Evolutionary conservation across 2,329 filamentous ascomycete species (phyloP), one percentile per base, ranked within the genome.

Genomic region (Microcera coccophila): DNA sequence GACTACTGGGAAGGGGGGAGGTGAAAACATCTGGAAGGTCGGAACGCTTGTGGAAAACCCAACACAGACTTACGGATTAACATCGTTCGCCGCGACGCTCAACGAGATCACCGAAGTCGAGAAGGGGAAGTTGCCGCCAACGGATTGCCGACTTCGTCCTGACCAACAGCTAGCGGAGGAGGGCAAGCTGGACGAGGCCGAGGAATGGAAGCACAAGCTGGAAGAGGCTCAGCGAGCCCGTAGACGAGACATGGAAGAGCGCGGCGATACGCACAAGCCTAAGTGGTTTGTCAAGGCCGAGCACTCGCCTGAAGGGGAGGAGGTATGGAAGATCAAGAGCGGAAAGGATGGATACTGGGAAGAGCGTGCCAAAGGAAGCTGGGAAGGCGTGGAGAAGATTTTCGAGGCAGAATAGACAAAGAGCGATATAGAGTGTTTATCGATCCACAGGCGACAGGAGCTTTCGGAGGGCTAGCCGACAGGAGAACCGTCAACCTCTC

Each of bases 291-390:
- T 82, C 39, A 84, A 78, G 66, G 81, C 86, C 8, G 72, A 75
- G n/a, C 73, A 76, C 18, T 70, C 68, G 3, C 68, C 69, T 12
- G 75, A 78, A 36, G 78, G 76, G 4, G 83, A 86, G 60, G 82
- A 86, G 60, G 73, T 85, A 10, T 87, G 87, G 87, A 78, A 81
- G 57, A 65, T 95, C 50, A 93, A 84, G 70, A 73, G 73, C 3
- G 89, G 90, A 16, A 90, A 85, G 66, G 89, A 94, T 15, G 84
- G 88, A 8, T 98, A 98, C 67, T 98, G 93, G 93, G 90, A 95
- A 61, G 84, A 88, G 67, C 78, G 91, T 47, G 76, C 73, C 3
- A 78, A 71, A 50, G 83, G 83, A 2, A 72, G 72, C 42, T 95
- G 87, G 88, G 64, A 60, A 4, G 75, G 74, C 4, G 63, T 79